Percentiles rank a stretch among this genome's conserved stretches.
These are phyloP conservation scores for Tylopilus felleus DNA, from an alignment of 768 basidiomycete species.

Conservation along the genomic window DNA sequence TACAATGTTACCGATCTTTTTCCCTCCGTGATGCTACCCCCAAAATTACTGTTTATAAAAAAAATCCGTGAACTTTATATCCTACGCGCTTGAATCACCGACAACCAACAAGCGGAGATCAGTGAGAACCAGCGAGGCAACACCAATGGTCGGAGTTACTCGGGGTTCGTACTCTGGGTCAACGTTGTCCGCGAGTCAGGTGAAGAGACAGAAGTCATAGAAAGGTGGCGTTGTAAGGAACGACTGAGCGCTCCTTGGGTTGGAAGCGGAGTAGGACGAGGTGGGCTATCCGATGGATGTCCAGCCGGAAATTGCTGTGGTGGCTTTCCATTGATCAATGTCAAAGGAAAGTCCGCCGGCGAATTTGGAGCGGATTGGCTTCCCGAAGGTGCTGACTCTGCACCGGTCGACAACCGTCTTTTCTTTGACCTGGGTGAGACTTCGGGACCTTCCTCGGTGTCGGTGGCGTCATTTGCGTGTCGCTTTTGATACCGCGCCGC, in stretches of 20 bases:
- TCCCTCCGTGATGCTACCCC: constrained; percentile 3
- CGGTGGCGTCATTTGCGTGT: constrained; percentile 8
- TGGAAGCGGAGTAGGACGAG: neutral
- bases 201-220: constrained; percentile 24
- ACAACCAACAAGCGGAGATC: neutral
- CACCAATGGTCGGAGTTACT: neutral
- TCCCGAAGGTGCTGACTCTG: neutral
- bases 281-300: constrained; percentile 7
- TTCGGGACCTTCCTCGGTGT: constrained; percentile 4
- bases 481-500: constrained; percentile 25
- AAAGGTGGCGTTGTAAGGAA: constrained; percentile 27
- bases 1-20: constrained; percentile 28
- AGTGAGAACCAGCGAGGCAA: neutral
- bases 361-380: constrained; percentile 5
- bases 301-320: constrained; percentile 32
- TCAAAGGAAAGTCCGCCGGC: constrained; percentile 12
- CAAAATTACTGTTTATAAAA: constrained; percentile 9
- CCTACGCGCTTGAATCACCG: neutral
- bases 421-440: constrained; percentile 27
- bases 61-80: constrained; percentile 6
- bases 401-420: constrained; percentile 16
- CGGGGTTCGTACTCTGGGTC: constrained; percentile 13
- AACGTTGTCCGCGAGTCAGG: constrained; percentile 24
- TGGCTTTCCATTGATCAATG: constrained; percentile 29
- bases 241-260: constrained; percentile 16